Conservation (phyloP, 192 early-diverging fungal genomes). For the Umbelopsis isabellina region DNA sequence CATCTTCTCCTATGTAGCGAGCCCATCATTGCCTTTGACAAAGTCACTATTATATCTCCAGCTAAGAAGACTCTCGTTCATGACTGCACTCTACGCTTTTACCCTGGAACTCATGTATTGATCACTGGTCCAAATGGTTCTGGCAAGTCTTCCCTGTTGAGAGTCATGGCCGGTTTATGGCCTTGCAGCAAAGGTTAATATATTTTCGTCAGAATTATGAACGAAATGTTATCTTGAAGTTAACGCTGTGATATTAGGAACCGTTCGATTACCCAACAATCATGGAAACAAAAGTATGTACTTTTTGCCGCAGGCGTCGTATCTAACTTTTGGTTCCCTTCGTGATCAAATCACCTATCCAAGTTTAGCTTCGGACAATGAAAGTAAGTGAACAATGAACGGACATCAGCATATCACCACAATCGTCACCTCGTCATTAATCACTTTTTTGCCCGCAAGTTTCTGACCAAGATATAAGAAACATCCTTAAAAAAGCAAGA, state of each 20-base stretch:
- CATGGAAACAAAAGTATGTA: constrained; percentile 48
- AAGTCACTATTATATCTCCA: constrained; percentile 39
- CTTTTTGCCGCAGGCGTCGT: constrained; percentile 72
- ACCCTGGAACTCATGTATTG: constrained; percentile 59
- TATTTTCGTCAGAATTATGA: constrained; percentile 24
- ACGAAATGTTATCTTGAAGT: too few relatives aligned
- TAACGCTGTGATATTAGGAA: constrained; percentile 15
- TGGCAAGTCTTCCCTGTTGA: constrained; percentile 84
- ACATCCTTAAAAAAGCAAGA: constrained; percentile 39
- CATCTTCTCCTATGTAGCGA: not conserved
- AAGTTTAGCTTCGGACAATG: constrained; percentile 33
- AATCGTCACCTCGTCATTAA: constrained; percentile 16
- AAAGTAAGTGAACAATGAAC: constrained; percentile 33
- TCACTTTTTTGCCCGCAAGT: constrained; percentile 27
- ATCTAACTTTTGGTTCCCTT: constrained; percentile 64
- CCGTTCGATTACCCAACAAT: constrained; percentile 25
- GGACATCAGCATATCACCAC: not conserved
- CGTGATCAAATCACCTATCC: constrained; percentile 72
- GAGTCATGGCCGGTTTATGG: constrained; percentile 81
- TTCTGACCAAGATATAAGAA: constrained; percentile 47
- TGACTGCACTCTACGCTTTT: constrained; percentile 53
- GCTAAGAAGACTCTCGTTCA: constrained; percentile 39
- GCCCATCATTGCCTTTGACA: constrained; percentile 38
- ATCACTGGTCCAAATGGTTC: constrained; percentile 79
- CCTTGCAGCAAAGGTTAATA: constrained; percentile 54